phyloP scores from a whole-genome alignment of 768 basidiomycete species.

The Termitomyces sp. region DNA sequence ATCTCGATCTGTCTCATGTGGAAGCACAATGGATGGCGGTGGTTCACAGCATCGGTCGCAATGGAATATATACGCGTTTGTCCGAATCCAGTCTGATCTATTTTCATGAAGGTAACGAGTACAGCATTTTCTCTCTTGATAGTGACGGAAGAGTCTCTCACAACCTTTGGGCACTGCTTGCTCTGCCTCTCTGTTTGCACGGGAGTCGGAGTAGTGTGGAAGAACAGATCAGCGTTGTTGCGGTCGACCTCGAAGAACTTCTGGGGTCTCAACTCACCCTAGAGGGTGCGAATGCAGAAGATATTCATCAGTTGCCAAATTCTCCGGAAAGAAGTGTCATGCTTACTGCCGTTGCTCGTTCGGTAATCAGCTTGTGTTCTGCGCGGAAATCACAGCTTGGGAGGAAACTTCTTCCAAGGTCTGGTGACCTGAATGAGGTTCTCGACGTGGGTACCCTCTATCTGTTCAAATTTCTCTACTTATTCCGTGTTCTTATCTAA shows the following conservation, averaged over 20 bases:
- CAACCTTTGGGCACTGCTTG: conserved; percentile 43
- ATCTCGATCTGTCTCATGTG: not conserved
- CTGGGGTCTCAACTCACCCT: conserved; percentile 13
- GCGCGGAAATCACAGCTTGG: conserved; percentile 25
- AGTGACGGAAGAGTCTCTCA: conserved; percentile 48
- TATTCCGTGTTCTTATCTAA: conserved; percentile 4
- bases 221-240: not conserved
- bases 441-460: conserved; percentile 27
- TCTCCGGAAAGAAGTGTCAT: not conserved
- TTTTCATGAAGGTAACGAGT: not conserved
- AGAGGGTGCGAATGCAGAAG: conserved; percentile 5
- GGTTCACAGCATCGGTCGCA: not conserved
- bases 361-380: conserved; percentile 26
- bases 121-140: conserved; percentile 32
- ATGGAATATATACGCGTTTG: conserved; percentile 10
- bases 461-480: not conserved
- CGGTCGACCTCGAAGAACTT: conserved; percentile 8
- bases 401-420: conserved; percentile 13
- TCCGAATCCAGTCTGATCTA: conserved; percentile 18
- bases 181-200: conserved; percentile 20
- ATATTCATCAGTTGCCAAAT: not conserved
- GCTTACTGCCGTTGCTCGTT: conserved; percentile 12
- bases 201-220: not conserved
- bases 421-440: conserved; percentile 27
- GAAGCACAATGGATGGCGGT: conserved; percentile 8